Percentiles rank a stretch among this genome's conserved stretches.
Conservation (phyloP, 2,329 filamentous ascomycete species). For the Fusarium praegraminearum region DNA sequence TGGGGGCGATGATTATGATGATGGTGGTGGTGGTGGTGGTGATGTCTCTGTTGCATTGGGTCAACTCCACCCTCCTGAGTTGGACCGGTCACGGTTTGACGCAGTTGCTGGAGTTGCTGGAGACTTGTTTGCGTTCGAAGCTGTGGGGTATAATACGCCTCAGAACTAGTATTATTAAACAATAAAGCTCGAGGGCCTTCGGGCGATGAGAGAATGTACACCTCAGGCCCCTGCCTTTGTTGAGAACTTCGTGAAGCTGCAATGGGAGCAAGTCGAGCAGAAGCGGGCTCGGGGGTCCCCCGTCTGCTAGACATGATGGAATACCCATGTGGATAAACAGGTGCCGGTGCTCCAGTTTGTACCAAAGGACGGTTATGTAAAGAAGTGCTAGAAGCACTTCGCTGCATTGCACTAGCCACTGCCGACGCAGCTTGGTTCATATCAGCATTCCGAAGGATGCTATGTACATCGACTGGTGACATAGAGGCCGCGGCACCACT, state of each 20-base stretch:
- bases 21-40: constrained; percentile 48
- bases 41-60: constrained; percentile 42
- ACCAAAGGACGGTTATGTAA: constrained; percentile 51
- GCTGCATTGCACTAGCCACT: constrained; percentile 64
- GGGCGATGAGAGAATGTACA: constrained; percentile 72
- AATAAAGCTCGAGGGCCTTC: constrained; percentile 69
- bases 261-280: constrained; percentile 49
- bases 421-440: constrained; percentile 59
- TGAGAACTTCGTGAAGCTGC: constrained; percentile 22
- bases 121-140: constrained; percentile 45
- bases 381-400: constrained; percentile 62
- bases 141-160: constrained; percentile 65
- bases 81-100: constrained; percentile 34
- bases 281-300: constrained; percentile 59
- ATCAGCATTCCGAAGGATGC: constrained; percentile 61
- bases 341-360: constrained; percentile 59
- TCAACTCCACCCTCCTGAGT: constrained; percentile 32
- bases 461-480: constrained; percentile 60
- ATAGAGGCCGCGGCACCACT: constrained; percentile 48
- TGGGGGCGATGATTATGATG: constrained; percentile 38
- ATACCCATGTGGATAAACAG: constrained; percentile 51
- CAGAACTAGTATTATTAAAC: constrained; percentile 62
- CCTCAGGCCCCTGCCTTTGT: constrained; percentile 57
- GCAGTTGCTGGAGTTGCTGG: constrained; percentile 34
- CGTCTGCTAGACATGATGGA: constrained; percentile 60